A percentile compares a stretch with the other conserved stretches of the same genome.
phyloP scores from a whole-genome alignment of 768 basidiomycete genomes.

The Rhizopogon sp. region DNA sequence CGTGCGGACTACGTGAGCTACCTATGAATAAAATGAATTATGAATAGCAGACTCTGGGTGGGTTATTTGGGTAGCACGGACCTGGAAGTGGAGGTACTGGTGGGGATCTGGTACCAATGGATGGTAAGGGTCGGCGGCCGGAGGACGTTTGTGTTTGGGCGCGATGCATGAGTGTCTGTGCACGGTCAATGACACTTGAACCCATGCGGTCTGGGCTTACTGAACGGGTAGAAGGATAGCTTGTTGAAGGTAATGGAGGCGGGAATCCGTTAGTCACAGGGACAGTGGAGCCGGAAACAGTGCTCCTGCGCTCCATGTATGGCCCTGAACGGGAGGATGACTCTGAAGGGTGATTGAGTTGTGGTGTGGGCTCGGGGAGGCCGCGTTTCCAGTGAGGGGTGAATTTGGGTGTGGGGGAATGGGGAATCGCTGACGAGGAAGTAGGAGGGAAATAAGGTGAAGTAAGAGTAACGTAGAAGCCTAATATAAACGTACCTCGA shows the following conservation, averaged over 20 bases:
- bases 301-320: conserved; percentile 21
- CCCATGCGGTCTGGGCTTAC: not conserved
- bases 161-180: not conserved
- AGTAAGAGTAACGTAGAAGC: not conserved
- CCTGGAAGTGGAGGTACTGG: not conserved
- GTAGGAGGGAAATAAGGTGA: not conserved
- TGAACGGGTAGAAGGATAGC: not conserved
- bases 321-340: not conserved
- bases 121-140: conserved; percentile 24
- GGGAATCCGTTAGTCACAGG: not conserved
- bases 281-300: conserved; percentile 14
- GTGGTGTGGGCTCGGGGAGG: conserved; percentile 14
- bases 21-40: not conserved
- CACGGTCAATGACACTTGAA: not conserved
- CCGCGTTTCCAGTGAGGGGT: conserved; percentile 42
- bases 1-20: not conserved
- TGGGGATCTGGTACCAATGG: conserved; percentile 1
- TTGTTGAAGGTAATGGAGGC: not conserved
- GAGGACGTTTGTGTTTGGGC: conserved; percentile 14
- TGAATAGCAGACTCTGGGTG: not conserved
- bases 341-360: conserved; percentile 4
- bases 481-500: not conserved
- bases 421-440: not conserved
- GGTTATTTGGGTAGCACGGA: not conserved
- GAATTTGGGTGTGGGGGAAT: conserved; percentile 23